Evolutionary conservation across 352 stramenopile species (phyloP).

Genomic region (Phytopythium oedochilum): DNA sequence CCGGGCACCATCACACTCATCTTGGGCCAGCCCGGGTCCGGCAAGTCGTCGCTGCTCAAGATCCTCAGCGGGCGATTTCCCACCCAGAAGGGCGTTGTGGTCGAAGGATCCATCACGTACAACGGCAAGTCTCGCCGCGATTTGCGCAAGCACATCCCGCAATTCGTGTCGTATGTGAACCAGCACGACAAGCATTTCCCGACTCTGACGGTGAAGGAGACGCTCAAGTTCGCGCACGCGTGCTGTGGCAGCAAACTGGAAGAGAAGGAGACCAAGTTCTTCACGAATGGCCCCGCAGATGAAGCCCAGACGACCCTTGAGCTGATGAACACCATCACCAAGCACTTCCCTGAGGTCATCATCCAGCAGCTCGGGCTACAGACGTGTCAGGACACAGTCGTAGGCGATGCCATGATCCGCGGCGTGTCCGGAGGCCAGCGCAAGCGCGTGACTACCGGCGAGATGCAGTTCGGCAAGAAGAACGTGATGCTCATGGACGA

Average conservation of each 20-base stretch:
- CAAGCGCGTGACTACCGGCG: conserved; percentile 54
- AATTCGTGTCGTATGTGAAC: conserved; percentile 23
- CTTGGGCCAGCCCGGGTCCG: conserved; percentile 9
- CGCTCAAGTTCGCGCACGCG: conserved; percentile 37
- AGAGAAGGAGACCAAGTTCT: too few relatives aligned
- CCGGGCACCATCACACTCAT: conserved; percentile 15
- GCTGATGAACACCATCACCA: conserved; percentile 19
- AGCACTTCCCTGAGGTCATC: conserved; percentile 51
- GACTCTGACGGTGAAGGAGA: conserved; percentile 38
- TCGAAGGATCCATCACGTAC: conserved; percentile 22
- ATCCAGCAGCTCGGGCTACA: conserved; percentile 44
- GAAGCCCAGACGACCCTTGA: conserved; percentile 6
- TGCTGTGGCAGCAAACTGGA: conserved; percentile 14
- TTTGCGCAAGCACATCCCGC: conserved; percentile 13
- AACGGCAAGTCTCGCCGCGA: conserved; percentile 13
- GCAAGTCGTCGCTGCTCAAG: conserved; percentile 22
- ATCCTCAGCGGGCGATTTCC: conserved; percentile 18
- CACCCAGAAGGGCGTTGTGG: conserved; percentile 9
- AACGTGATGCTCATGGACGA: conserved; percentile 74
- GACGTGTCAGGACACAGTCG: conserved; percentile 53
- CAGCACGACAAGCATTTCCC: conserved; percentile 41
- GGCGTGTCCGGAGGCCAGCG: conserved; percentile 62
- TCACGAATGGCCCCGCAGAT: too few relatives aligned
- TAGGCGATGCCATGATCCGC: conserved; percentile 45
- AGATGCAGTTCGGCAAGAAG: conserved; percentile 62